Base-by-base conservation (phyloP, 202 grass and related monocot species). In the Miscanthus sacchariflorus region DNA sequence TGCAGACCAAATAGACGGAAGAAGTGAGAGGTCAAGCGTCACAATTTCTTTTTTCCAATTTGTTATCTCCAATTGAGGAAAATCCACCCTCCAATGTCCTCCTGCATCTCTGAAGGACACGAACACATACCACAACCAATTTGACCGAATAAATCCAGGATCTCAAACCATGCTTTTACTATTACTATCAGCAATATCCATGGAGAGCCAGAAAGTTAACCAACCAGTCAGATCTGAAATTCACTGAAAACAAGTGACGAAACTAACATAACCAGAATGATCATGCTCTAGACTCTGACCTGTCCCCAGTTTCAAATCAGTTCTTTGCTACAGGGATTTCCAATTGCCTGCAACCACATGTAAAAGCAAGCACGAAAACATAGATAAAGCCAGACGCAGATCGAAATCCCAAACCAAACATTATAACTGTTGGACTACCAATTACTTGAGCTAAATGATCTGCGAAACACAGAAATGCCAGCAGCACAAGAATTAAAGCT, bases 71-170 rank as follows among this genome's bases (percentile, higher is more conserved):
- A 21, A 18, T 70, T 4, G 43, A 56, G 9, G 3, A 27, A 28
- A 48, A 39, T 11, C 40, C 24, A 48, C 7, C 72, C 72, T 77
- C 75, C 25, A 48, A 65, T n/a, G 15, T 25, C 65, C 21, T 78
- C 36, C 40, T 70, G 39, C 23, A 42, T 38, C 45, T 85, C 70
- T 76, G n/a, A 56, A 89, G 39, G 59, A 77, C 63, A 64, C 9
- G 19, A 52, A 64, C 25, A 68, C 67, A 89, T 24, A 69, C 13
- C 36, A 76, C 59, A 70, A 70, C 14, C 19, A 2, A 82, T 10
- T 33, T 90, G 27, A 90, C 58, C 18, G 7, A 56, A 74, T 19
- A 36, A 66, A 49, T 17, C 42, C 54, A 84, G n/a, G n/a, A 23
- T 68, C 19, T n/a, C 0, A 24, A 24, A 63, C 59, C 59, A 12